phyloP scores from a whole-genome alignment of 2,329 filamentous ascomycete species.

The Pseudogymnoascus sp. region DNA sequence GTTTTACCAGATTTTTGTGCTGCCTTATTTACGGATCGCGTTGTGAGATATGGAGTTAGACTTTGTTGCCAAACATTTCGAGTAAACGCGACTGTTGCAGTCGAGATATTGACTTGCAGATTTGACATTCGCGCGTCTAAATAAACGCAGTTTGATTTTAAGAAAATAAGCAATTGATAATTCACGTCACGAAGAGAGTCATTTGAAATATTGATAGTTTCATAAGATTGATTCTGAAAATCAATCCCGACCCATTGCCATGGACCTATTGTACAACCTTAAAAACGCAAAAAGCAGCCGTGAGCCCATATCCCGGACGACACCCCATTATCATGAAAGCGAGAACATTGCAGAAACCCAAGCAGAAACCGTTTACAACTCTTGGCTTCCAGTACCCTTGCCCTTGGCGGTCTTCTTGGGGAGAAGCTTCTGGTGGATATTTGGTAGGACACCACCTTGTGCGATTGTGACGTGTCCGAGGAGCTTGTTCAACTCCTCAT shows the following conservation, averaged over 20 bases:
- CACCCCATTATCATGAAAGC: slow-evolving; percentile 64
- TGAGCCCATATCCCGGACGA: slow-evolving; percentile 67
- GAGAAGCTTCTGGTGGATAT: slow-evolving; percentile 96
- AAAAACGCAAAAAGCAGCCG: slow-evolving; percentile 52
- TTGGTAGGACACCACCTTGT: slow-evolving; percentile 92
- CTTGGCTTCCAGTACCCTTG: slow-evolving; percentile 87
- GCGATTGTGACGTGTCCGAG: slow-evolving; percentile 93
- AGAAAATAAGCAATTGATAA: background rate
- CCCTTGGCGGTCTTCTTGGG: slow-evolving; percentile 98
- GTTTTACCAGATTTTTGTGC: background rate
- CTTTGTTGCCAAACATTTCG: background rate
- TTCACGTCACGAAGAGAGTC: slow-evolving; percentile 1
- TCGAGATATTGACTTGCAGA: background rate
- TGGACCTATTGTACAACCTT: slow-evolving; percentile 68
- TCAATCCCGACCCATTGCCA: slow-evolving; percentile 38
- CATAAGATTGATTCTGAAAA: slow-evolving; percentile 29
- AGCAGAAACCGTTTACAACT: slow-evolving; percentile 64
- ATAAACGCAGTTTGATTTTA: background rate
- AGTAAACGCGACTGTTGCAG: slow-evolving; percentile 3
- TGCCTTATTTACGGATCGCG: background rate
- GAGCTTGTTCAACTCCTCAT: slow-evolving; percentile 99
- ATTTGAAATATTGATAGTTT: slow-evolving; percentile 18
- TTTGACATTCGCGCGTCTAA: background rate
- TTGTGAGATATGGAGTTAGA: background rate
- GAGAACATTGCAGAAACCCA: slow-evolving; percentile 49